These are phyloP conservation scores for Krasilnikovozyma curviuscula DNA, from an alignment of 768 basidiomycete genomes.

Conservation along the genomic window DNA sequence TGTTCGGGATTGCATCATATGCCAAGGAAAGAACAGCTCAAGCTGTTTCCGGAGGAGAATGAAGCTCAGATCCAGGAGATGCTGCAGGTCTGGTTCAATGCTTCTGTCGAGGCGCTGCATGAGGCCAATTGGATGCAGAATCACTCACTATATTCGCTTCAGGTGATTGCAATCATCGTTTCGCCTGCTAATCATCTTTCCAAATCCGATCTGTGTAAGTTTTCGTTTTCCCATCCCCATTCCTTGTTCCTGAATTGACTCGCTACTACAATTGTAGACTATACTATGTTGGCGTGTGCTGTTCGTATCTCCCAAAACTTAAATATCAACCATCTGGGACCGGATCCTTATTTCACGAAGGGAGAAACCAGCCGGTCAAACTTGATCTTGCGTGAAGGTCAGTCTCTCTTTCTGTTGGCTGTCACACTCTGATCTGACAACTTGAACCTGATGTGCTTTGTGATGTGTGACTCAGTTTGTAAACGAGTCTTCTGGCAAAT, in stretches of 20 bases:
- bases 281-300: neutral
- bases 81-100: too few relatives aligned
- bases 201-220: conserved; percentile 14
- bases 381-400: too few relatives aligned
- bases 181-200: conserved; percentile 14
- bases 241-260: neutral
- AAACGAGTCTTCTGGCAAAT: conserved; percentile 15
- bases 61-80: too few relatives aligned
- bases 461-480: too few relatives aligned
- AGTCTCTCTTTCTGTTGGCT: too few relatives aligned
- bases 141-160: conserved; percentile 13
- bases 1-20: conserved; percentile 14
- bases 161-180: conserved; percentile 13
- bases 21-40: conserved; percentile 1
- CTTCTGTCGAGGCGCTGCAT: neutral
- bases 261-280: neutral
- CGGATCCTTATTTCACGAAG: conserved; percentile 13
- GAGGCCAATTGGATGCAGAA: conserved; percentile 1
- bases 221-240: neutral
- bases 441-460: too few relatives aligned
- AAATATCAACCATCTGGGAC: conserved; percentile 15
- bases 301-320: conserved; percentile 12
- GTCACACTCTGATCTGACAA: too few relatives aligned
- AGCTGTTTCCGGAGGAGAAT: conserved; percentile 5
- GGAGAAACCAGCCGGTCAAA: too few relatives aligned